These are phyloP conservation scores for Microcera coccophila DNA, from an alignment of 2,329 filamentous ascomycete species.

Conservation along the genomic window DNA sequence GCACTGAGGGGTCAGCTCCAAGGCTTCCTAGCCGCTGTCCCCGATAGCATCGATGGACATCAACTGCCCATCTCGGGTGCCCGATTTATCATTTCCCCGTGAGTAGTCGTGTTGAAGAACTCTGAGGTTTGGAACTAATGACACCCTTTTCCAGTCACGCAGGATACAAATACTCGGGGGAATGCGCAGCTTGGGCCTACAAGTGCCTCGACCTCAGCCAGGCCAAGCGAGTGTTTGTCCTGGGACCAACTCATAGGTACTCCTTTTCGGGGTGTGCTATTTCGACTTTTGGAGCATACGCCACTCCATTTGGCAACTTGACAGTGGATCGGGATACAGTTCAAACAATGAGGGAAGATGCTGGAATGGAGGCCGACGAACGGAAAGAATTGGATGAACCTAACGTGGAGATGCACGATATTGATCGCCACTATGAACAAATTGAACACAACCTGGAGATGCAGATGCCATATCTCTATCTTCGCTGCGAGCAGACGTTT, in stretches of 20 bases:
- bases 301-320: slow-evolving; percentile 70
- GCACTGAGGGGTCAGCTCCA: slow-evolving; percentile 69
- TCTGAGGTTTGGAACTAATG: slow-evolving; percentile 1
- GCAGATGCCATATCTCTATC: slow-evolving; percentile 92
- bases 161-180: slow-evolving; percentile 87
- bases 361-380: slow-evolving; percentile 30
- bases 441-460: slow-evolving; percentile 95
- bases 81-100: slow-evolving; percentile 90
- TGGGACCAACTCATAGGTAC: slow-evolving; percentile 89
- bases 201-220: slow-evolving; percentile 77
- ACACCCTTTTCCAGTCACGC: slow-evolving; percentile 63
- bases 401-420: too few relatives aligned
- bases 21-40: slow-evolving; percentile 68
- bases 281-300: slow-evolving; percentile 66
- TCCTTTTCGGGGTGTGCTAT: slow-evolving; percentile 75
- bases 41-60: slow-evolving; percentile 55
- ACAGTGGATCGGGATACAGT: slow-evolving; percentile 58
- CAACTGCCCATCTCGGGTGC: slow-evolving; percentile 68
- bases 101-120: slow-evolving; percentile 35
- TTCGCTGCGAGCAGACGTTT: slow-evolving; percentile 57
- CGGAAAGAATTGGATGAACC: not conserved
- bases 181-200: slow-evolving; percentile 92
- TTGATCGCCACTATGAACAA: slow-evolving; percentile 64
- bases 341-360: slow-evolving; percentile 41
- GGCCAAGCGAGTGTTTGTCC: slow-evolving; percentile 82